Conservation (phyloP, 495 filamentous ascomycete genomes). For the Hypoxylon lienhwacheense region DNA sequence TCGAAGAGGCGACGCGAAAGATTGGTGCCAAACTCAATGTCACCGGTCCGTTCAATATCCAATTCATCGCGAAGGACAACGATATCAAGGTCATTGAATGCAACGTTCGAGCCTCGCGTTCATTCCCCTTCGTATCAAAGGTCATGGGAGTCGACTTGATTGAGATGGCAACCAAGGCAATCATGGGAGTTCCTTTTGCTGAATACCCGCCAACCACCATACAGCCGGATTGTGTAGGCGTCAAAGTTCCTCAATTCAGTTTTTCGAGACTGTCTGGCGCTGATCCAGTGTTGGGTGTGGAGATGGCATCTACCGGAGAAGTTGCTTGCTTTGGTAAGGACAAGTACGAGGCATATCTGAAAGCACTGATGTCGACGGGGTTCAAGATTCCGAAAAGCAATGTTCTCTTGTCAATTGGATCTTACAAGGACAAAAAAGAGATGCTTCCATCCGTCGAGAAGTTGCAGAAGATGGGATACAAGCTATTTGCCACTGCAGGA, state of each 20-base stretch:
- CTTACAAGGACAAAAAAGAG: constrained; percentile 96
- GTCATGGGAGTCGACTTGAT: constrained; percentile 98
- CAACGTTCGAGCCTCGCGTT: constrained; percentile 93
- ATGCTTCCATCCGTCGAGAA: constrained; percentile 91
- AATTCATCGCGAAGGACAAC: constrained; percentile 99
- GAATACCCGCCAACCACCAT: constrained; percentile 79
- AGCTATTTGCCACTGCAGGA: constrained; percentile 91
- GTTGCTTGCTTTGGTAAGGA: constrained; percentile 95
- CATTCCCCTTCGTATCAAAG: constrained; percentile 98
- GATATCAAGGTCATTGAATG: constrained; percentile 99
- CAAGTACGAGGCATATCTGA: constrained; percentile 97
- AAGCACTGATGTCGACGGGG: constrained; percentile 90
- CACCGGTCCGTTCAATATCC: constrained; percentile 97
- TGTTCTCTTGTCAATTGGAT: constrained; percentile 92
- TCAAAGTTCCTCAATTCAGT: constrained; percentile 98
- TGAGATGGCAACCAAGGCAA: constrained; percentile 98
- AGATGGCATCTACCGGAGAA: constrained; percentile 99
- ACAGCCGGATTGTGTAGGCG: constrained; percentile 82
- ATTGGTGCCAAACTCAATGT: constrained; percentile 94
- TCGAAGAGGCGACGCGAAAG: constrained; percentile 93
- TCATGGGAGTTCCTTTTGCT: constrained; percentile 78
- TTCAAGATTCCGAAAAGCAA: constrained; percentile 97
- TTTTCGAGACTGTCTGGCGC: constrained; percentile 96
- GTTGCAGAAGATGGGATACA: constrained; percentile 85
- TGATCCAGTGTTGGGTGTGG: constrained; percentile 93